Evolutionary conservation across 495 filamentous ascomycete genomes (phyloP).

Genomic region (Neurospora sp.): DNA sequence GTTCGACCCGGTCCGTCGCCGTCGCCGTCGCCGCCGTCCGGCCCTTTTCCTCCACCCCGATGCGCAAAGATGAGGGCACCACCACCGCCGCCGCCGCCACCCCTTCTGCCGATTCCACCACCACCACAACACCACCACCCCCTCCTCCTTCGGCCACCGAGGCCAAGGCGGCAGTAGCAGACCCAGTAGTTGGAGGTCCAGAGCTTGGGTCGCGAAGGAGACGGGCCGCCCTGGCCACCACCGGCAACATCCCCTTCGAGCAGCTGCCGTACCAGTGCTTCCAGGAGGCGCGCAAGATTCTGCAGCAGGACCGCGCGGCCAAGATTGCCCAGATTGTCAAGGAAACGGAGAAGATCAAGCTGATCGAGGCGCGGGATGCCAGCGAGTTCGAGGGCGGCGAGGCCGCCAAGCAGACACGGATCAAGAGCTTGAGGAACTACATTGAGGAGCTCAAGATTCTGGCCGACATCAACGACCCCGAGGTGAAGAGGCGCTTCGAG

Average conservation of each 20-base stretch:
- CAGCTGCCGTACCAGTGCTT: conserved; percentile 93
- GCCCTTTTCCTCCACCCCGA: conserved; percentile 35
- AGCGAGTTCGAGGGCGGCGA: conserved; percentile 50
- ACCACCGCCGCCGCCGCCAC: conserved; percentile 15
- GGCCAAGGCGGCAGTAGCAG: background rate
- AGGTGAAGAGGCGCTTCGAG: conserved; percentile 91
- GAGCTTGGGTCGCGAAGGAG: conserved; percentile 76
- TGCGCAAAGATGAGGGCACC: conserved; percentile 29
- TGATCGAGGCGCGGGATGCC: conserved; percentile 46
- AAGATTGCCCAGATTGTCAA: conserved; percentile 60
- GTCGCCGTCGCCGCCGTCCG: conserved; percentile 32
- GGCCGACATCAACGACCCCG: conserved; percentile 90
- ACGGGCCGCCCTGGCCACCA: conserved; percentile 60
- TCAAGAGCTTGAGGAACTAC: conserved; percentile 61
- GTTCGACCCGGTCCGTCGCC: conserved; percentile 23
- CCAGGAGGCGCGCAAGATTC: conserved; percentile 82
- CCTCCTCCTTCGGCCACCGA: background rate
- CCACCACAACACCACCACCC: background rate
- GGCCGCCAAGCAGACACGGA: conserved; percentile 48
- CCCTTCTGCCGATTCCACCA: background rate
- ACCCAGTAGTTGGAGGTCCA: conserved; percentile 12
- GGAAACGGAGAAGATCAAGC: conserved; percentile 49
- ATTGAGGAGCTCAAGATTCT: conserved; percentile 77
- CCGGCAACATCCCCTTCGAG: conserved; percentile 74
- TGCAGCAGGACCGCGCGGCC: conserved; percentile 69